Evolutionary conservation across 2,329 filamentous ascomycete species (phyloP), one percentile per base, ranked within the genome.

Genomic region (Cadophora sp.): DNA sequence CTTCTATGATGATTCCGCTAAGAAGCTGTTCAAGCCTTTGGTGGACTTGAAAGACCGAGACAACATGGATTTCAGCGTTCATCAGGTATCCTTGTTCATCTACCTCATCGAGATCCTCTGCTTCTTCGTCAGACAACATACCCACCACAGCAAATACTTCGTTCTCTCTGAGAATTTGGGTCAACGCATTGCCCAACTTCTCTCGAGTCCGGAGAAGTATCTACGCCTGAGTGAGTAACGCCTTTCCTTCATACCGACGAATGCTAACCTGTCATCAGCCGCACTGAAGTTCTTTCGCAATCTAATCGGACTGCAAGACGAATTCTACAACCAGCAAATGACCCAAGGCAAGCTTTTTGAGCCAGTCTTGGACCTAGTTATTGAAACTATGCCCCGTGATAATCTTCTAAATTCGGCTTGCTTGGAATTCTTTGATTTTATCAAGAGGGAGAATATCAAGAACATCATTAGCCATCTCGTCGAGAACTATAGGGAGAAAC

Each of bases 391-490:
- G 87, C 93, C 94, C 0, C 88, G 94, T 50, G 95, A 99, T 78
- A 98, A 97, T 73, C 84, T 99, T 3, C 84, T 98, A 39, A 96
- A 96, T 78, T 98, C 95, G 0, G 95, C 94, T 9, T 97, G 93
- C 73, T 84, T 98, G 11, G 96, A 99, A 76, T 87, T 99, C 51
- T 98, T 99, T 71, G 94, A 97, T 75, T 94, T 91, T 75, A 92
- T 98, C 74, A 93, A 90, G 77, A 89, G 89, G 76, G 92, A 96
- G 74, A 89, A 89, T 64, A 85, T 94, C 74, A 96, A 94, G 78
- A 88, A 91, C 16, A 83, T 97, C 56, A 89, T 97, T 65, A 89
- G 90, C 70, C 92, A 97, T 76, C 82, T 98, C 24, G 93, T 97
- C 13, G 91, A 93, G 72, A 92, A 91, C 62, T 94, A 95, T 76